Percentiles rank a stretch among this genome's conserved stretches.
phyloP scores from a whole-genome alignment of 2,329 filamentous ascomycete genomes.

The Amauroascus niger region DNA sequence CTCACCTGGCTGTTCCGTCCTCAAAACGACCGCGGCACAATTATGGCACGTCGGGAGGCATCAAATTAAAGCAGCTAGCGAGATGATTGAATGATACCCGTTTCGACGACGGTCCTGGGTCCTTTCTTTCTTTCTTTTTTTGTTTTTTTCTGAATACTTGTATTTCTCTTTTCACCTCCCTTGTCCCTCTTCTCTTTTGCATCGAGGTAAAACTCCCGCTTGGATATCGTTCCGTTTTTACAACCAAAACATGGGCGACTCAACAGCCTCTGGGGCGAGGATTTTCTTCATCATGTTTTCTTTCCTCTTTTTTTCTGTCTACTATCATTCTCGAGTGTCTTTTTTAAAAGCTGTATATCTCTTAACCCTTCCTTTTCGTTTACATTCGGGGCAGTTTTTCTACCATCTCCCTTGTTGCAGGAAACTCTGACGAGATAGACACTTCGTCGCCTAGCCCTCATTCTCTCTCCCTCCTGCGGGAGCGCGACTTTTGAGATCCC shows the following conservation, averaged over 20 bases:
- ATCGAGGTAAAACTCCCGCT: constrained; percentile 46
- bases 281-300: too few species aligned
- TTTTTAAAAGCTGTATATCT: not conserved
- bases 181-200: constrained; percentile 26
- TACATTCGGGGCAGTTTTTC: not conserved
- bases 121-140: constrained; percentile 6
- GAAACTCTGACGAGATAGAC: too few species aligned
- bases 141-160: constrained; percentile 3
- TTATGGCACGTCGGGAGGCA: too few species aligned
- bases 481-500: not conserved
- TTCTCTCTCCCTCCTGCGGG: too few species aligned
- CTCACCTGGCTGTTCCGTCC: constrained; percentile 25
- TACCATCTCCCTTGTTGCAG: constrained; percentile 2
- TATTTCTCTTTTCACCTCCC: constrained; percentile 29
- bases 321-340: too few species aligned
- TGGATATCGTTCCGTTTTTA: constrained; percentile 71
- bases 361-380: not conserved
- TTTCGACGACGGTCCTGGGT: not conserved
- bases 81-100: not conserved
- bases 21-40: not conserved
- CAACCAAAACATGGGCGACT: constrained; percentile 73
- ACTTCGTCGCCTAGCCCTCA: too few species aligned
- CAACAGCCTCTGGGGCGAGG: constrained; percentile 43
- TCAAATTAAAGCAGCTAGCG: not conserved
- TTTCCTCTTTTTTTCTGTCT: too few species aligned